Percentiles rank a stretch among this genome's conserved stretches.
Evolutionary conservation across 2,329 filamentous ascomycete species (phyloP).

Genomic region (Aspergillus sojae): DNA sequence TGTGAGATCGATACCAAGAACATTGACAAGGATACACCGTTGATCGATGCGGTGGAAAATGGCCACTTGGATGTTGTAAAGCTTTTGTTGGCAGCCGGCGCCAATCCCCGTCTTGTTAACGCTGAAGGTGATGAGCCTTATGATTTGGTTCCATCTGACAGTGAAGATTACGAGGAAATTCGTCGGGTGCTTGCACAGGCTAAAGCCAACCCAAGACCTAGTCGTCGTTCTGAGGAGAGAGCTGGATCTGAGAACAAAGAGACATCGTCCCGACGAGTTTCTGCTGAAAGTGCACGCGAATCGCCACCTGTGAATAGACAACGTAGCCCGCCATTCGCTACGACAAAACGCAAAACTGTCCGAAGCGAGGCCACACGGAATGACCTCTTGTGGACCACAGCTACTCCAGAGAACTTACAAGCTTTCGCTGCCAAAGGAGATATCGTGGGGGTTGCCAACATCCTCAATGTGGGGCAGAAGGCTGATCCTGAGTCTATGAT

Average conservation of each 20-base stretch:
- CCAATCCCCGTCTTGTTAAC: slow-evolving; percentile 89
- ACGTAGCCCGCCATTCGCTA: slow-evolving; percentile 44
- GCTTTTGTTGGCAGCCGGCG: slow-evolving; percentile 79
- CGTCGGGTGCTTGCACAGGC: slow-evolving; percentile 68
- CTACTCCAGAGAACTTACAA: slow-evolving; percentile 52
- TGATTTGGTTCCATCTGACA: slow-evolving; percentile 74
- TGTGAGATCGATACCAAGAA: slow-evolving; percentile 81
- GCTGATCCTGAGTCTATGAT: slow-evolving; percentile 85
- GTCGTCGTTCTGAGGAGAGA: slow-evolving; percentile 48
- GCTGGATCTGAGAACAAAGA: slow-evolving; percentile 38
- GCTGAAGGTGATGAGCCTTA: slow-evolving; percentile 90
- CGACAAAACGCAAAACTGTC: slow-evolving; percentile 47
- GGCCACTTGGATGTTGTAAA: slow-evolving; percentile 87
- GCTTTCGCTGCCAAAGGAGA: slow-evolving; percentile 54
- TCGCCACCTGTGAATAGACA: slow-evolving; percentile 43
- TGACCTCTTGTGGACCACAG: slow-evolving; percentile 53
- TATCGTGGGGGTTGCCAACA: slow-evolving; percentile 51
- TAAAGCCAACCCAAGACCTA: slow-evolving; percentile 57
- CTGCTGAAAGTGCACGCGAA: slow-evolving; percentile 49
- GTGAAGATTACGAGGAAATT: slow-evolving; percentile 79
- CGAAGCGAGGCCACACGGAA: slow-evolving; percentile 54
- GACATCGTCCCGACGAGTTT: slow-evolving; percentile 45
- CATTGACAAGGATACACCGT: slow-evolving; percentile 83
- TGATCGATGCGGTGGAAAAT: slow-evolving; percentile 96
- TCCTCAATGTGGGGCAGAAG: slow-evolving; percentile 54